A percentile compares a stretch with the other conserved stretches of the same genome.
These are phyloP conservation scores for Nyctanthes arbortristis DNA, from an alignment of 257 asterid genomes.

Conservation along the genomic window DNA sequence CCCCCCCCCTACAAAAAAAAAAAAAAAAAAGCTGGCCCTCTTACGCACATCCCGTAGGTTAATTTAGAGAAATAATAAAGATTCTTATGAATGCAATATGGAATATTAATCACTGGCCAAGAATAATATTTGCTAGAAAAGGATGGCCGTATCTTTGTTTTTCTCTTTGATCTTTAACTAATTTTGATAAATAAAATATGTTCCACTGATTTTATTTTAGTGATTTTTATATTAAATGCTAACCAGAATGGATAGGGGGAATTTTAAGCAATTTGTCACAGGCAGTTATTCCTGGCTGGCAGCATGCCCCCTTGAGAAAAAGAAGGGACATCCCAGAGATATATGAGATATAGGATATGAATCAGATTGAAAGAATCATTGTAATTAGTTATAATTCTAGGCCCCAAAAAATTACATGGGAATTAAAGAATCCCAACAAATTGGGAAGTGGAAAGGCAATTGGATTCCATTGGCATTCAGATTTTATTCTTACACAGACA, in stretches of 20 bases:
- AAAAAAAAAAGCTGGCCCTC: too few relatives aligned
- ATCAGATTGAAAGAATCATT: neutral
- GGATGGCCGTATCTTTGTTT: neutral
- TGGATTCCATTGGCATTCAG: slow-evolving; percentile 38
- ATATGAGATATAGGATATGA: slow-evolving; percentile 4
- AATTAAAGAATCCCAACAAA: slow-evolving; percentile 45
- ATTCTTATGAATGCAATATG: slow-evolving; percentile 8
- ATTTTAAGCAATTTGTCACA: neutral
- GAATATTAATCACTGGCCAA: neutral
- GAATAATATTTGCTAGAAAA: slow-evolving; percentile 16
- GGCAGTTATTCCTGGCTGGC: neutral
- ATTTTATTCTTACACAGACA: slow-evolving; percentile 2
- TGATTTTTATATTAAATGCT: too few relatives aligned
- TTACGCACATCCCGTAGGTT: neutral
- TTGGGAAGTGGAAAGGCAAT: slow-evolving; percentile 46
- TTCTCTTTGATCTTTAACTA: neutral
- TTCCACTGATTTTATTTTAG: too few relatives aligned
- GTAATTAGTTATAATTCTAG: too few relatives aligned
- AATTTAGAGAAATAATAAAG: neutral
- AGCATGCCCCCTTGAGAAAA: neutral
- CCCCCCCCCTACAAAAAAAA: neutral
- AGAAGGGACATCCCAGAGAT: neutral
- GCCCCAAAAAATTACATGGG: slow-evolving; percentile 2
- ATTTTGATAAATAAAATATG: too few relatives aligned
- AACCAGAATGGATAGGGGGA: neutral